Percentiles rank a stretch among this genome's conserved stretches.
Evolutionary conservation across 345 rosid genomes (phyloP).

Genomic region (Aegle marmelos): DNA sequence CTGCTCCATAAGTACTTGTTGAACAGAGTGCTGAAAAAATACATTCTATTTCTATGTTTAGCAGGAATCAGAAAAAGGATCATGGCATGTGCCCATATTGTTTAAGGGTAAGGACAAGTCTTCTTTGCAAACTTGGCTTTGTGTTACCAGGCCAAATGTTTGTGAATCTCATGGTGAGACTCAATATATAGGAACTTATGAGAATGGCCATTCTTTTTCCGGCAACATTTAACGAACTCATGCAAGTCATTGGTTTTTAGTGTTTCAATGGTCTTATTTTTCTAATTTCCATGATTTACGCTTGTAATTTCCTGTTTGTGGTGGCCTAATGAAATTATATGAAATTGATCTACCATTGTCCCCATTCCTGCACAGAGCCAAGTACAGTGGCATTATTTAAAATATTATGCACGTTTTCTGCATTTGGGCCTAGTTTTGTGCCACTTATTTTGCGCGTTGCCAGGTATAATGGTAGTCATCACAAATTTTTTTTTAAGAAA

Average conservation of each 20-base stretch:
- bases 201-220: constrained; percentile 12
- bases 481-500: too few relatives aligned
- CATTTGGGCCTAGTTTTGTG: background rate
- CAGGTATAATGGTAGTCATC: too few relatives aligned
- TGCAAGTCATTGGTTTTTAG: background rate
- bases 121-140: constrained; percentile 52
- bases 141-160: constrained; percentile 43
- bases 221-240: background rate
- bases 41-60: background rate
- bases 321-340: too few relatives aligned
- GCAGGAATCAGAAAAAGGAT: constrained; percentile 87
- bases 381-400: too few relatives aligned
- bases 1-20: background rate
- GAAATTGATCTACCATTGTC: too few relatives aligned
- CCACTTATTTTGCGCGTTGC: background rate
- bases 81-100: constrained; percentile 77
- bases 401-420: background rate
- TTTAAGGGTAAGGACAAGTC: constrained; percentile 25
- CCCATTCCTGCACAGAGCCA: too few relatives aligned
- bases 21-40: background rate
- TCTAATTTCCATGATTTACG: too few relatives aligned
- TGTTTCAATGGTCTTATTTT: too few relatives aligned
- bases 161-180: constrained; percentile 18
- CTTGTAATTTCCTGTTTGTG: too few relatives aligned
- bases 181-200: constrained; percentile 14